phyloP scores from a whole-genome alignment of 345 rosid genomes.

The Rhodamnia rubescens region DNA sequence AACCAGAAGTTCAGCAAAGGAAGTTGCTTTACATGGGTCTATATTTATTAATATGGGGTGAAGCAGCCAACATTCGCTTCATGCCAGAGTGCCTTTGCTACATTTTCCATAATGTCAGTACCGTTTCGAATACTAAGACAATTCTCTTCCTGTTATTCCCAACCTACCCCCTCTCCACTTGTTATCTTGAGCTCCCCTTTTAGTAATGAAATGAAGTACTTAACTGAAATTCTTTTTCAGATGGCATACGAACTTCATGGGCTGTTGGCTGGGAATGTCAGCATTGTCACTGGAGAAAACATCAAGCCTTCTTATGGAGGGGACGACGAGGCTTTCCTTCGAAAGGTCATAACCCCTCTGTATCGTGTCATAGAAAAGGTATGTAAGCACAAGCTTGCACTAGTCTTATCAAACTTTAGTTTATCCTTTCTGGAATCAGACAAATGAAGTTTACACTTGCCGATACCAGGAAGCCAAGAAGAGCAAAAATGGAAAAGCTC shows the following conservation, averaged over 20 bases:
- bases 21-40: slow-evolving; percentile 90
- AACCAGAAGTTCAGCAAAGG: slow-evolving; percentile 85
- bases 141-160: neutral
- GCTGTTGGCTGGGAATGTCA: slow-evolving; percentile 92
- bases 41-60: slow-evolving; percentile 96
- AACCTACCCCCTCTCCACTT: neutral
- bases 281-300: slow-evolving; percentile 97
- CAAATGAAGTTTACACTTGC: neutral
- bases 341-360: slow-evolving; percentile 86
- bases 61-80: slow-evolving; percentile 92
- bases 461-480: slow-evolving; percentile 66
- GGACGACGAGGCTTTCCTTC: slow-evolving; percentile 87
- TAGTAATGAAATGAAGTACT: neutral
- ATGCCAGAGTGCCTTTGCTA: slow-evolving; percentile 95
- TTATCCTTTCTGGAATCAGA: neutral
- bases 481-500: slow-evolving; percentile 65
- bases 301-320: slow-evolving; percentile 97
- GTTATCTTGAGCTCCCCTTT: neutral
- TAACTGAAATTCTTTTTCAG: slow-evolving; percentile 19
- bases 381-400: neutral
- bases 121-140: neutral
- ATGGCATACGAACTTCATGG: slow-evolving; percentile 99
- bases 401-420: neutral
- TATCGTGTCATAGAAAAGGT: slow-evolving; percentile 80
- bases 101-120: slow-evolving; percentile 87